A percentile compares a stretch with the other conserved stretches of the same genome.
Conservation (phyloP, 192 early-diverging fungal species). For the Phlyctochytrium bullatum region DNA sequence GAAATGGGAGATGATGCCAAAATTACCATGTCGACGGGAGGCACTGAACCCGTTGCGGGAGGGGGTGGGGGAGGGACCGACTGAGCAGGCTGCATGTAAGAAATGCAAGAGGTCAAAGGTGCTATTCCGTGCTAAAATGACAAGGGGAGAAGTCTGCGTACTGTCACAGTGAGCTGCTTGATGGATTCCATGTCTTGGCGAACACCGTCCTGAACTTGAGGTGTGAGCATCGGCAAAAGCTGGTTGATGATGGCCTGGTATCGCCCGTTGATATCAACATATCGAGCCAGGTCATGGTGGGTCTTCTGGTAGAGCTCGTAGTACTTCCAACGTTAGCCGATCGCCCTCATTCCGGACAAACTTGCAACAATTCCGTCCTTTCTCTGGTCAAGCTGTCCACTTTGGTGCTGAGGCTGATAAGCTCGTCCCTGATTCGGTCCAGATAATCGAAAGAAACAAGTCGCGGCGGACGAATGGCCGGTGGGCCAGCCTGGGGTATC, state of each 20-base stretch:
- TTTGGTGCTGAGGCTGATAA: not conserved
- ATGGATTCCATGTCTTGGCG: slow-evolving; percentile 17
- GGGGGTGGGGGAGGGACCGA: too few species aligned
- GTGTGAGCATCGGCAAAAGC: slow-evolving; percentile 8
- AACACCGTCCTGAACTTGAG: slow-evolving; percentile 7
- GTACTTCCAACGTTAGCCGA: not conserved
- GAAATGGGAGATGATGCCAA: too few species aligned
- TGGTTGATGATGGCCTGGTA: slow-evolving; percentile 16
- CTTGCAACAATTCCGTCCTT: not conserved
- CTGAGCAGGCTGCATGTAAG: too few species aligned
- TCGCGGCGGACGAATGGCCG: not conserved
- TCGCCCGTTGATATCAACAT: slow-evolving; percentile 9
- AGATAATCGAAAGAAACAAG: not conserved
- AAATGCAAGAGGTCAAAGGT: too few species aligned
- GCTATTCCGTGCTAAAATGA: too few species aligned
- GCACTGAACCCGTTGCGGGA: too few species aligned
- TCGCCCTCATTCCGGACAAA: not conserved
- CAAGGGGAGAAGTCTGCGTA: too few species aligned
- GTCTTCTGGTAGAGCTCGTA: not conserved
- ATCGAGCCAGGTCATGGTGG: not conserved
- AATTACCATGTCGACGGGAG: too few species aligned
- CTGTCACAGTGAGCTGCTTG: slow-evolving; percentile 3
- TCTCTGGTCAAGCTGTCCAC: not conserved
- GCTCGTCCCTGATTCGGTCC: slow-evolving; percentile 2
- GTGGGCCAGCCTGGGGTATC: not conserved